These are phyloP conservation scores for Boletales sp. DNA, from an alignment of 768 basidiomycete genomes.

Conservation along the genomic window DNA sequence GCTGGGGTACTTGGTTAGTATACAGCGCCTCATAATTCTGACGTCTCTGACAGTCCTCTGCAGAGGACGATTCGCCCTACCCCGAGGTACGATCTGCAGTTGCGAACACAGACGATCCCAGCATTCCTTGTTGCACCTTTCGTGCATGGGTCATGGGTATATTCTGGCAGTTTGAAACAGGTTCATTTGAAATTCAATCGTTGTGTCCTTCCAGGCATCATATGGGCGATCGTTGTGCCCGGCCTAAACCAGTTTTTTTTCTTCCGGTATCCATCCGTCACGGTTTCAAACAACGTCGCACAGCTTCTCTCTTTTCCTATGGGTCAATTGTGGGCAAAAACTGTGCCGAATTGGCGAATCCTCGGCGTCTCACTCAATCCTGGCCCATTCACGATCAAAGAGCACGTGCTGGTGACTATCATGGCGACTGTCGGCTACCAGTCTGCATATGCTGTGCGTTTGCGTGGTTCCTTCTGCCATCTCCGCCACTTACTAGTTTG, in stretches of 20 bases:
- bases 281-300: slow-evolving; percentile 53
- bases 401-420: slow-evolving; percentile 66
- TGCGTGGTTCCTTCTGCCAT: neutral
- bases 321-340: slow-evolving; percentile 56
- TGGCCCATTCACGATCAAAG: slow-evolving; percentile 79
- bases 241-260: slow-evolving; percentile 80
- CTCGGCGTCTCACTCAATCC: slow-evolving; percentile 64
- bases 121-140: slow-evolving; percentile 59
- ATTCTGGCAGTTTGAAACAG: neutral
- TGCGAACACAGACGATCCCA: slow-evolving; percentile 65
- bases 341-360: slow-evolving; percentile 48
- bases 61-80: slow-evolving; percentile 79
- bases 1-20: slow-evolving; percentile 25
- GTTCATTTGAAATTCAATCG: neutral
- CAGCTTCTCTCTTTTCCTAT: slow-evolving; percentile 72
- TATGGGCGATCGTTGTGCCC: slow-evolving; percentile 61
- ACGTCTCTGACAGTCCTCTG: neutral
- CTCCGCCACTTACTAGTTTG: neutral
- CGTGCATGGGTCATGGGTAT: slow-evolving; percentile 58
- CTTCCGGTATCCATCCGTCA: slow-evolving; percentile 57
- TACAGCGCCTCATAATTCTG: neutral
- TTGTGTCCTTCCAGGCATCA: slow-evolving; percentile 23
- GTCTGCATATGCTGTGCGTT: slow-evolving; percentile 20
- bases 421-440: slow-evolving; percentile 51
- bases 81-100: slow-evolving; percentile 80